phyloP scores from a whole-genome alignment of 345 rosid species.

The Alliaria petiolata region DNA sequence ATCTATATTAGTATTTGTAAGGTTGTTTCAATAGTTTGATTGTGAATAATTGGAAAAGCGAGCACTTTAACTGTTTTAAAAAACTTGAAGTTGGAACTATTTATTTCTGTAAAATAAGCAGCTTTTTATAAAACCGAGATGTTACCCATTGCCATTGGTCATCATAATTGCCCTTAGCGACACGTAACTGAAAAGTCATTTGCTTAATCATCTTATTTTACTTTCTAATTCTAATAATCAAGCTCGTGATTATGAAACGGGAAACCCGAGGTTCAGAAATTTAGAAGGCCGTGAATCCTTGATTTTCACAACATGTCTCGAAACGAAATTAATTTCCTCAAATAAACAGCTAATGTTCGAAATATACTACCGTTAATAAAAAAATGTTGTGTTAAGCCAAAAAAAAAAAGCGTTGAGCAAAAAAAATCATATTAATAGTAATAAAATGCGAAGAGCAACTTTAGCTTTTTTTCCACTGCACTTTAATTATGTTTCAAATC shows the following conservation, averaged over 20 bases:
- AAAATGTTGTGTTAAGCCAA: no score
- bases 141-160: constrained; percentile 20
- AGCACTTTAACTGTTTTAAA: not conserved
- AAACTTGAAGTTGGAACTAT: not conserved
- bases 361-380: not conserved
- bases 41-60: not conserved
- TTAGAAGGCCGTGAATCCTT: constrained; percentile 35
- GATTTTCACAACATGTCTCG: constrained; percentile 30
- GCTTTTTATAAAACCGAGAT: constrained; percentile 11
- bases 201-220: not conserved
- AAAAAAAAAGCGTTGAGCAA: no score
- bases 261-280: constrained; percentile 23
- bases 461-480: not conserved
- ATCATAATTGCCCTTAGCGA: constrained; percentile 27
- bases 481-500: not conserved
- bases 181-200: constrained; percentile 4
- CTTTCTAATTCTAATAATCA: constrained; percentile 13
- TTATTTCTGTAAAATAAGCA: not conserved
- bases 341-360: not conserved
- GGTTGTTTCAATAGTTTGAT: no score
- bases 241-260: constrained; percentile 30
- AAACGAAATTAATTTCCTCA: not conserved
- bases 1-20: no score
- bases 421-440: no score
- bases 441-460: not conserved